phyloP scores from a whole-genome alignment of 2,329 filamentous ascomycete genomes.

The Trichoderma lentiforme region DNA sequence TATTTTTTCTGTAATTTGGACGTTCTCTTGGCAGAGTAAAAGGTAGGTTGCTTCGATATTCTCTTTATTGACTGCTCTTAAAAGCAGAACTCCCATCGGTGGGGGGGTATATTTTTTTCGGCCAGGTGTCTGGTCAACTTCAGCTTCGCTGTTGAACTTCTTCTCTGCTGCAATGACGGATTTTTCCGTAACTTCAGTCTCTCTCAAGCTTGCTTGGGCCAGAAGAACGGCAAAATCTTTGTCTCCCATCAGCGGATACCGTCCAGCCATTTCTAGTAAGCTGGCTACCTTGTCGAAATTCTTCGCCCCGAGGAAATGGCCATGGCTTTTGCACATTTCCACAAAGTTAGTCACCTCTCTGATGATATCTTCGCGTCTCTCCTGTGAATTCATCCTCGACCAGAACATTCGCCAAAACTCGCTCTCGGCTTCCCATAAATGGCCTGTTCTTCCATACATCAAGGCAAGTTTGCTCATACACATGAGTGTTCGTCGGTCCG shows the following conservation, averaged over 20 bases:
- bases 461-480: background rate
- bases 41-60: background rate
- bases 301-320: background rate
- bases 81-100: background rate
- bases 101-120: background rate
- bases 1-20: background rate
- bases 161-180: background rate
- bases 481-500: background rate
- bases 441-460: background rate
- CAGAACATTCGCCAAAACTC: slow-evolving; percentile 3
- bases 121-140: background rate
- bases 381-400: background rate
- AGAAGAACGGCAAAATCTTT: background rate
- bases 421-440: background rate
- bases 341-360: background rate
- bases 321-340: background rate
- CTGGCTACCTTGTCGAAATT: background rate
- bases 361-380: background rate
- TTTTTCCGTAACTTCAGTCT: background rate
- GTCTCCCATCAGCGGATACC: background rate
- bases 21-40: background rate
- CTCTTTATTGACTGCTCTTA: background rate
- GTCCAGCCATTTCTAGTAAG: background rate
- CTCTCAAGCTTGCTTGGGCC: background rate
- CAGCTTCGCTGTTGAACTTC: background rate